Conservation (phyloP, 2,329 filamentous ascomycete genomes). For the Cordyceps fumosorosea region DNA sequence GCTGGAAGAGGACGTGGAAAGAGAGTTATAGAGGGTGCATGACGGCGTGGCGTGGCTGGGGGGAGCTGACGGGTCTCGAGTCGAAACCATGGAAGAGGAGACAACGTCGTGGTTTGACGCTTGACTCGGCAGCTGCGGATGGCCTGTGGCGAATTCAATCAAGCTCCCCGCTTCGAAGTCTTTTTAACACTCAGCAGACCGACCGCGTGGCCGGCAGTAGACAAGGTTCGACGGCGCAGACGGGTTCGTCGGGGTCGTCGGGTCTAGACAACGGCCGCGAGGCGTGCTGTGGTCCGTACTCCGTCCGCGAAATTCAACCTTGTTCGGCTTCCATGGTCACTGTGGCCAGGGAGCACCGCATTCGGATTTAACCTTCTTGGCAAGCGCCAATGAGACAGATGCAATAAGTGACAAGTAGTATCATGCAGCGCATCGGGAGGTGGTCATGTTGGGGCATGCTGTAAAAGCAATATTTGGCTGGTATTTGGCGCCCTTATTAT, state of each 20-base stretch:
- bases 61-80: neutral
- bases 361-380: neutral
- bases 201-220: neutral
- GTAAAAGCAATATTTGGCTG: slow-evolving; percentile 7
- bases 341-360: neutral
- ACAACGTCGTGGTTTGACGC: neutral
- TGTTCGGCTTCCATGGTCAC: neutral
- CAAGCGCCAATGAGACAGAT: neutral
- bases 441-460: neutral
- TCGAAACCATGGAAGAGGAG: neutral
- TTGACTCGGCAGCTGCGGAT: neutral
- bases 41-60: neutral
- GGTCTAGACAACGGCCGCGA: neutral
- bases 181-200: neutral
- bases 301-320: neutral
- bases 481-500: neutral
- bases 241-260: neutral
- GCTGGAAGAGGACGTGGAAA: neutral
- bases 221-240: slow-evolving; percentile 3
- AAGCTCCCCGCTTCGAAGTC: neutral
- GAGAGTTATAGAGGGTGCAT: neutral
- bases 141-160: neutral
- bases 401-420: neutral
- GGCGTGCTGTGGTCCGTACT: neutral
- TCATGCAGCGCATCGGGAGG: neutral